Evolutionary conservation across 1,284 basidiomycete genomes (phyloP).

Genomic region (Porogramme epimiltina): DNA sequence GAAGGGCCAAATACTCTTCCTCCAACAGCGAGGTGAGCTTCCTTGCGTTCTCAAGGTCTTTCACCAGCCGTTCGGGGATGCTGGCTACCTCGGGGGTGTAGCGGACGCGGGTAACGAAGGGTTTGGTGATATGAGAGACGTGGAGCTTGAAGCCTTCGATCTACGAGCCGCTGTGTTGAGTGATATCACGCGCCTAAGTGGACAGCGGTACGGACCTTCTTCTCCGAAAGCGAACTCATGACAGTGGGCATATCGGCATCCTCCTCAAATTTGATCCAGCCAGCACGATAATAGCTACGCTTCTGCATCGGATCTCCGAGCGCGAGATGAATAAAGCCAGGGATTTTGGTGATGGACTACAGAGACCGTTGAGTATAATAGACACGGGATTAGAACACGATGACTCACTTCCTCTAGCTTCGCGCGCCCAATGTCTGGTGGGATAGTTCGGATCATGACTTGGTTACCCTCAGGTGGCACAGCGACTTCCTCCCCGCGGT

Average conservation of each 20-base stretch:
- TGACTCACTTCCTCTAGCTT: slow-evolving; percentile 82
- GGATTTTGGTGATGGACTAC: slow-evolving; percentile 66
- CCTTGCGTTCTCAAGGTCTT: slow-evolving; percentile 78
- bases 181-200: background rate
- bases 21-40: slow-evolving; percentile 74
- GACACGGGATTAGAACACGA: slow-evolving; percentile 8
- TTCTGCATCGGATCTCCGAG: slow-evolving; percentile 89
- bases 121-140: slow-evolving; percentile 79
- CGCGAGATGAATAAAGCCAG: slow-evolving; percentile 80
- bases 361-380: no score
- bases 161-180: slow-evolving; percentile 42
- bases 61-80: slow-evolving; percentile 74
- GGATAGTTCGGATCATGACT: slow-evolving; percentile 92
- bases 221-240: slow-evolving; percentile 75
- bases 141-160: slow-evolving; percentile 93
- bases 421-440: slow-evolving; percentile 84
- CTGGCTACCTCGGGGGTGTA: slow-evolving; percentile 82
- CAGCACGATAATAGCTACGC: slow-evolving; percentile 88
- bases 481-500: slow-evolving; percentile 74
- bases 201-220: slow-evolving; percentile 66
- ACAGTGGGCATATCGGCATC: slow-evolving; percentile 80
- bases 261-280: slow-evolving; percentile 86
- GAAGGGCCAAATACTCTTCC: slow-evolving; percentile 58
- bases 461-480: slow-evolving; percentile 82
- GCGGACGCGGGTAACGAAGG: slow-evolving; percentile 77